phyloP scores from a whole-genome alignment of 768 basidiomycete species.

The Collybiopsis luxurians region DNA sequence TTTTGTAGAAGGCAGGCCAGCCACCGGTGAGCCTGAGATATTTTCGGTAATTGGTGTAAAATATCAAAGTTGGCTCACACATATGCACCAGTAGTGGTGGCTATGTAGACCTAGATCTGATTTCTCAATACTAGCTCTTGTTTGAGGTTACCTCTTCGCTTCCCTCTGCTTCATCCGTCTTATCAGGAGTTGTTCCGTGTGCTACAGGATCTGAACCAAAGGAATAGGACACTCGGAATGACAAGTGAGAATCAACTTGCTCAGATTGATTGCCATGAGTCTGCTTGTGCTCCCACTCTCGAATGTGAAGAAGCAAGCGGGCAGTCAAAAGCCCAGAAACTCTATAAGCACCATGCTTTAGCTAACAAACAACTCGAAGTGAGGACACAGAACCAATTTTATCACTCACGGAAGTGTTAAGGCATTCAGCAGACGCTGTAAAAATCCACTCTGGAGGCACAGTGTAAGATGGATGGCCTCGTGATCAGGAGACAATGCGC shows the following conservation, averaged over 20 bases:
- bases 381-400: neutral
- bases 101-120: no score
- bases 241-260: no score
- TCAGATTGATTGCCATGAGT: no score
- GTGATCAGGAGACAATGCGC: neutral
- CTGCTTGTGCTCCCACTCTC: constrained; percentile 1
- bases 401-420: constrained; percentile 22
- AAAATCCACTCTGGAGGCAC: constrained; percentile 20
- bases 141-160: neutral
- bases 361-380: neutral
- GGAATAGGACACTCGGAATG: no score
- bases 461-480: neutral
- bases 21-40: no score
- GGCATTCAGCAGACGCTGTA: constrained; percentile 26
- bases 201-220: constrained; percentile 6
- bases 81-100: no score
- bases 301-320: constrained; percentile 6
- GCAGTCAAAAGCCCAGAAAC: constrained; percentile 5
- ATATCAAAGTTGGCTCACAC: no score
- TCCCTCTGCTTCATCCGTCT: neutral
- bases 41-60: no score
- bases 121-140: neutral
- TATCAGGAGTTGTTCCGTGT: neutral
- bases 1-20: no score
- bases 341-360: neutral